Evolutionary conservation across 148 eudicot genomes (phyloP), one percentile per base, ranked within the genome.

Genomic region (Dysphania ambrosioides): DNA sequence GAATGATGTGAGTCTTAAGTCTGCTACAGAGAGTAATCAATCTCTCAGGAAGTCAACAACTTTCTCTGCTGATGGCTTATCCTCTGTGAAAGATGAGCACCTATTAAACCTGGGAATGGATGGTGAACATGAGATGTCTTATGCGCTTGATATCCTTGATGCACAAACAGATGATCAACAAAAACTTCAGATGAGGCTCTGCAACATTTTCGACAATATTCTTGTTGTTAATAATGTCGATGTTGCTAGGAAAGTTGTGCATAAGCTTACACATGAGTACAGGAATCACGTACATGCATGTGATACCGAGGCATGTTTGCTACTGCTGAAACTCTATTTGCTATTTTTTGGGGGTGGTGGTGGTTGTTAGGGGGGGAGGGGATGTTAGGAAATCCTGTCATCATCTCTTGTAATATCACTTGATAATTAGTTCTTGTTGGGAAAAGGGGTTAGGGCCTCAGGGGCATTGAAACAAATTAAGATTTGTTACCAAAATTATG

Each of bases 301-400:
- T 81, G 99, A 95, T 79, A 95, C 99, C 42, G 99, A 95, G 97
- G 99, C 76, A 85, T 75, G 81, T 62, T 55, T 73, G 57, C 40
- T 75, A 56, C 73, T 73, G 18, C 34, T 65, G 44, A 8, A 40
- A 26, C 19, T 30, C 23, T 47, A 23, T 41, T 75, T 42, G 2
- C 8, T 3, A 3, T 23, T 34, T n/a, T n/a, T 1, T 24, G 42
- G 6, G 53, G 70, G 49, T 11, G 51, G n/a, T n/a, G n/a, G n/a
- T n/a, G n/a, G n/a, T n/a, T n/a, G n/a, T n/a, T n/a, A n/a, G 70
- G 19, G 41, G 42, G 10, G n/a, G 21, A 3, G 0, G 40, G 31
- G 53, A n/a, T 66, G 5, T 36, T 8, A n/a, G 47, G 24, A 35
- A 21, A 35, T 16, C 18, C 4, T 7, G 0, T 32, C n/a, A 21